These are phyloP conservation scores for Euphrasia arctica DNA, from an alignment of 305 asterid genomes.

Conservation along the genomic window DNA sequence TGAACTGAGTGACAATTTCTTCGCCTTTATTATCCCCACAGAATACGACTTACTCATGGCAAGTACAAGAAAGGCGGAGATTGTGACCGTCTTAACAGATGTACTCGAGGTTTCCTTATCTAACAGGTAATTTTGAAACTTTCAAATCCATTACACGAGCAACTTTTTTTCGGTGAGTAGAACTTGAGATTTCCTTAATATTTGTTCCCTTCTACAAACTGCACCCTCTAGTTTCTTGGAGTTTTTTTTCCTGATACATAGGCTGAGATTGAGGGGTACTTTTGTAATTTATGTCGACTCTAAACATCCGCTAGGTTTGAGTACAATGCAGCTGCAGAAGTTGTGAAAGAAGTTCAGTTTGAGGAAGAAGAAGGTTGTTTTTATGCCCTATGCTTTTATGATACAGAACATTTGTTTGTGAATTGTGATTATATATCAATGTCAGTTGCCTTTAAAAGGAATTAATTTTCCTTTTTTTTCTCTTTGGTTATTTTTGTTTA, in stretches of 20 bases:
- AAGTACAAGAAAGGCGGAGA: conserved; percentile 83
- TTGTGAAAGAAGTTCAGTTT: conserved; percentile 71
- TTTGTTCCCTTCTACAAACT: no score
- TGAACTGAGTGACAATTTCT: conserved; percentile 76
- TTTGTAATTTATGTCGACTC: neutral
- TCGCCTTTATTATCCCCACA: conserved; percentile 77
- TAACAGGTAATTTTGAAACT: conserved; percentile 49
- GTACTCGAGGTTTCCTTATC: conserved; percentile 75
- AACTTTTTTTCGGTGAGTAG: no score
- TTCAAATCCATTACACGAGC: neutral
- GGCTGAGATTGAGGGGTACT: neutral
- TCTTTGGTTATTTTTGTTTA: conserved; percentile 21
- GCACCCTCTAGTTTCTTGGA: no score
- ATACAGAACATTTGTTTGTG: conserved; percentile 15
- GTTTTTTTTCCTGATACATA: no score
- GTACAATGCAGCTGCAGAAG: conserved; percentile 75
- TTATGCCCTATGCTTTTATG: conserved; percentile 7
- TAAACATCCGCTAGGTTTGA: conserved; percentile 52
- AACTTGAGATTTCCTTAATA: no score
- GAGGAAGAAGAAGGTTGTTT: conserved; percentile 77
- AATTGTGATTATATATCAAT: conserved; percentile 1
- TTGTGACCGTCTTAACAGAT: conserved; percentile 59
- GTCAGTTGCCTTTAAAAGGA: neutral
- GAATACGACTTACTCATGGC: conserved; percentile 93
- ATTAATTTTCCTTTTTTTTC: neutral